Percentiles rank a stretch among this genome's conserved stretches.
These are phyloP conservation scores for Candida koratica DNA, from an alignment of 805 yeast species.

Conservation along the genomic window DNA sequence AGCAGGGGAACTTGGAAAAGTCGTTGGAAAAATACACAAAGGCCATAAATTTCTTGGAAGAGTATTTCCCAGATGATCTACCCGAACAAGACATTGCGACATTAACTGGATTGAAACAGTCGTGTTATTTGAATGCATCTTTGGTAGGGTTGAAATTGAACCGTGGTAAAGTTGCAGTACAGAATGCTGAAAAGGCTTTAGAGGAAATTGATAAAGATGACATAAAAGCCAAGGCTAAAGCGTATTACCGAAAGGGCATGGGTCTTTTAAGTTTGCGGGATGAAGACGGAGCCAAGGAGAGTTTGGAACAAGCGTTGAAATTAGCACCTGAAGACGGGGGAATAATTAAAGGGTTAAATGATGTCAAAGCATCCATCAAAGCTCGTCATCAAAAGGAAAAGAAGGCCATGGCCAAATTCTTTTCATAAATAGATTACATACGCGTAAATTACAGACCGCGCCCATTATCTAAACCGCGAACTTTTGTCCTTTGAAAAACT, in stretches of 20 bases:
- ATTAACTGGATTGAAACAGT: slow-evolving; percentile 52
- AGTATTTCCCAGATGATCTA: slow-evolving; percentile 70
- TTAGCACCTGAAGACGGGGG: slow-evolving; percentile 71
- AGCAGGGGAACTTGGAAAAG: slow-evolving; percentile 51
- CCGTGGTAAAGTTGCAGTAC: slow-evolving; percentile 50
- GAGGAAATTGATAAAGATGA: slow-evolving; percentile 57
- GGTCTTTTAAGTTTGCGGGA: slow-evolving; percentile 64
- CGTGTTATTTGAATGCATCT: slow-evolving; percentile 69
- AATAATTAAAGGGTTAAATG: slow-evolving; percentile 58
- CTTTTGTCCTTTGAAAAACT: slow-evolving; percentile 9
- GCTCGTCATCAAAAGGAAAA: slow-evolving; percentile 63
- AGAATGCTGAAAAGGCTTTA: slow-evolving; percentile 63
- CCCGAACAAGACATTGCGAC: slow-evolving; percentile 49
- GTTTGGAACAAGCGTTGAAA: slow-evolving; percentile 61
- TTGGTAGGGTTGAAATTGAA: slow-evolving; percentile 65
- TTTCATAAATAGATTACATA: no score
- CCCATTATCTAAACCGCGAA: slow-evolving; percentile 11
- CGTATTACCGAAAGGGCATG: slow-evolving; percentile 78
- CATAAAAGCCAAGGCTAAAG: slow-evolving; percentile 75
- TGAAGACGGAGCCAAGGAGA: slow-evolving; percentile 64
- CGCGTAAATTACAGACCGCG: slow-evolving; percentile 11
- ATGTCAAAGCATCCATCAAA: slow-evolving; percentile 50
- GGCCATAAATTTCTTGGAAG: slow-evolving; percentile 64
- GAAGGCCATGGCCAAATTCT: slow-evolving; percentile 71
- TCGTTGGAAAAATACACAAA: slow-evolving; percentile 71